Percentiles rank a stretch among this genome's conserved stretches.
These are phyloP conservation scores for Suhomyces taliae DNA, from an alignment of 1,139 yeast species.

Conservation along the genomic window DNA sequence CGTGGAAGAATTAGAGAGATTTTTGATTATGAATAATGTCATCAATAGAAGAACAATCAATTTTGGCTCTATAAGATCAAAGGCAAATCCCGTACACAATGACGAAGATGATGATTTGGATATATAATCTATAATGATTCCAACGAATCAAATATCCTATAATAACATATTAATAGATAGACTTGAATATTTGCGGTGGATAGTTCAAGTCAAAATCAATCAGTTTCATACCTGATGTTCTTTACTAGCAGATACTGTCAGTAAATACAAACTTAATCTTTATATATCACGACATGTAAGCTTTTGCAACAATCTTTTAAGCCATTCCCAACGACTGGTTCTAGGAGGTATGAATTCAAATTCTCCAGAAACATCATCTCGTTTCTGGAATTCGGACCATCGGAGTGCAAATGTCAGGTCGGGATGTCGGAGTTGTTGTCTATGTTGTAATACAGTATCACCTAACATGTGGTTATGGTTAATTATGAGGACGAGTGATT, in stretches of 20 bases:
- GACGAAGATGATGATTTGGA: slow-evolving; percentile 23
- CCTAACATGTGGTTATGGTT: slow-evolving; percentile 2
- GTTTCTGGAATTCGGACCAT: not conserved
- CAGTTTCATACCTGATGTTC: no score
- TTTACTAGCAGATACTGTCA: no score
- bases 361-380: not conserved
- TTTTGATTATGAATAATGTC: slow-evolving; percentile 32
- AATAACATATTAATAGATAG: no score
- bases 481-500: no score
- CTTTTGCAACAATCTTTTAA: not conserved
- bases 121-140: not conserved
- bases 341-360: not conserved
- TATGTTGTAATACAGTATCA: slow-evolving; percentile 4
- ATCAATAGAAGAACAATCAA: slow-evolving; percentile 37
- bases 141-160: not conserved
- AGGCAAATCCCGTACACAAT: slow-evolving; percentile 11
- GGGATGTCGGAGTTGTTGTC: not conserved
- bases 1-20: slow-evolving; percentile 47
- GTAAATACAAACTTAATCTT: not conserved
- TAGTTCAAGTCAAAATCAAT: no score
- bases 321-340: not conserved
- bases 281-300: not conserved
- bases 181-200: no score
- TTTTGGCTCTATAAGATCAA: slow-evolving; percentile 18
- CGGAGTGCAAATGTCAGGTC: not conserved